A percentile compares a stretch with the other conserved stretches of the same genome.
Conservation (phyloP, 257 asterid genomes). For the Gentiana macrophylla region DNA sequence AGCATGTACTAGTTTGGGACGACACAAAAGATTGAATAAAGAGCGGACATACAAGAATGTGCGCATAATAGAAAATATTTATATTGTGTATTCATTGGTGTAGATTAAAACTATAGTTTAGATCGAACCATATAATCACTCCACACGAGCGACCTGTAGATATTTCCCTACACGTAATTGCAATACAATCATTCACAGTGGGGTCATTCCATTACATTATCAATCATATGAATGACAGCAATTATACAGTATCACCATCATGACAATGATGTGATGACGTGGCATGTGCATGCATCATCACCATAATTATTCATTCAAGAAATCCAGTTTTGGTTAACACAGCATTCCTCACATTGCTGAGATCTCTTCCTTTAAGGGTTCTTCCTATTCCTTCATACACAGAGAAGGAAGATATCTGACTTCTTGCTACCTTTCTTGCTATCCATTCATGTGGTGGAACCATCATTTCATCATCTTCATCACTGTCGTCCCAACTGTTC, state of each 20-base stretch:
- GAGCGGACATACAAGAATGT: too few species aligned
- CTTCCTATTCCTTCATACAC: conserved; percentile 68
- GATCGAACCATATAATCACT: too few species aligned
- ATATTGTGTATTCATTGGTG: too few species aligned
- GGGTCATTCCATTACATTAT: background rate
- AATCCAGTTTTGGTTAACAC: conserved; percentile 58
- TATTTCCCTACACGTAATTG: too few species aligned
- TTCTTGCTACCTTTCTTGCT: conserved; percentile 33
- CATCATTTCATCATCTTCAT: conserved; percentile 5
- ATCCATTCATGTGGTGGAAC: conserved; percentile 61
- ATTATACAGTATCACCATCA: background rate
- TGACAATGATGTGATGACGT: background rate
- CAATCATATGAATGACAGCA: background rate
- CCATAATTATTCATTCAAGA: conserved; percentile 28
- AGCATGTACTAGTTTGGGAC: too few species aligned
- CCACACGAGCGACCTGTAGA: too few species aligned
- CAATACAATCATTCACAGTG: too few species aligned
- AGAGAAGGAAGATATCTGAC: conserved; percentile 35
- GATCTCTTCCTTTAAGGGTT: conserved; percentile 61
- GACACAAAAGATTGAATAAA: too few species aligned
- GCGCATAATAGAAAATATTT: too few species aligned
- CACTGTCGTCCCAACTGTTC: conserved; percentile 20
- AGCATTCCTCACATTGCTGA: conserved; percentile 49
- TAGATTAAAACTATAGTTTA: too few species aligned
- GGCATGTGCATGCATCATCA: background rate